Base-by-base conservation (phyloP, 139 green algal species). In the Axilococcus clingmanii region DNA sequence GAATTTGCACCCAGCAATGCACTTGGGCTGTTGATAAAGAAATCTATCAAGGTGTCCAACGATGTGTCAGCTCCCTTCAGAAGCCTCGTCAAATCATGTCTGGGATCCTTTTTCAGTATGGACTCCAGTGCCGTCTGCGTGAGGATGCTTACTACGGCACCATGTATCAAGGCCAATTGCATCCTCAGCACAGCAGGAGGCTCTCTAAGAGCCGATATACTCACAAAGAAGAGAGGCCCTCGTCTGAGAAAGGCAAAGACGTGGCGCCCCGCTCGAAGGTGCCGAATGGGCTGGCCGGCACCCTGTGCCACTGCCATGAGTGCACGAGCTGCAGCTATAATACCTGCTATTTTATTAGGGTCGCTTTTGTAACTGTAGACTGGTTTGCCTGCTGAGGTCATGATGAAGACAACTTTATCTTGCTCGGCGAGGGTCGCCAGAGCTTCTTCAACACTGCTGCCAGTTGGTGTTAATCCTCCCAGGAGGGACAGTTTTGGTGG, bases 1-100 rank as follows among this genome's bases (percentile, higher is more conserved):
- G 69, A 61, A 16, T 61, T 70, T 9, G 57, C 75, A 0, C 23
- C 60, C 47, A 88, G 45, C 41, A 87, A 53, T 5, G 64, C 74
- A 57, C 42, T 64, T n/a, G 55, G 81, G 34, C 34, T 70, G 22
- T 32, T 23, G 9, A 59, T 57, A 40, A 76, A 71, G 20, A 33
- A 58, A 3, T 52, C 8, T 0, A 76, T 50, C 5, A 82, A 57
- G 2, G 46, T 30, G 3, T 16, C 24, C 44, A 81, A 59, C 37
- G 78, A 61, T 12, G 34, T 30, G 9, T 65, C 61, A 1, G 67
- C 70, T 35, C 33, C 45, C 54, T 35, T 47, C 7, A 71, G 47
- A 31, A 71, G 55, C 29, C 32, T 43, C 30, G 55, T 47, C 4
- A 48, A 22, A 31, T 71, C 63, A 35, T 71, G 66, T 17, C 55